phyloP scores from a whole-genome alignment of 192 early-diverging fungal species.

The Gryganskiella cystojenkinii region DNA sequence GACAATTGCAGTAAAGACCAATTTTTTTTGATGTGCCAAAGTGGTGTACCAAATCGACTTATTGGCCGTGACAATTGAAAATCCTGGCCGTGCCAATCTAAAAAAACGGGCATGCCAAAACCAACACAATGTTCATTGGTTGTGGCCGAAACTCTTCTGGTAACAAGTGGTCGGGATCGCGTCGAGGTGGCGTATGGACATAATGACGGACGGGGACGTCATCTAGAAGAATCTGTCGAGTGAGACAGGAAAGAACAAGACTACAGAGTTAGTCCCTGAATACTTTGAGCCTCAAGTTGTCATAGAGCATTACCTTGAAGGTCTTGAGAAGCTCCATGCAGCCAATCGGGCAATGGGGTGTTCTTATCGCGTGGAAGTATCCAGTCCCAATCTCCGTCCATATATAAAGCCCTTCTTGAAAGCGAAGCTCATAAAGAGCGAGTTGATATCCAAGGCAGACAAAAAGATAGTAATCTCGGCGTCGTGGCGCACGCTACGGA shows the following conservation, averaged over 20 bases:
- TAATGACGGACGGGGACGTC: conserved; percentile 15
- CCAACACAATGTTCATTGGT: conserved; percentile 33
- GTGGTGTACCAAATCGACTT: no score
- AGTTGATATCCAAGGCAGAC: conserved; percentile 28
- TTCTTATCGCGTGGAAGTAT: conserved; percentile 35
- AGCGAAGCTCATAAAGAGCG: conserved; percentile 18
- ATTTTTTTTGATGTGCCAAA: no score
- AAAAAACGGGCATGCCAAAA: no score
- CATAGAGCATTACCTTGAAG: conserved; percentile 19
- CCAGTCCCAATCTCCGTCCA: conserved; percentile 9
- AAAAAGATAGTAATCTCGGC: conserved; percentile 21
- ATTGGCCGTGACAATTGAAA: no score
- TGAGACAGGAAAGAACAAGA: conserved; percentile 7
- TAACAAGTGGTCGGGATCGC: conserved; percentile 19
- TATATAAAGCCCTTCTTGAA: conserved; percentile 12
- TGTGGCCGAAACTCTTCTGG: conserved; percentile 29
- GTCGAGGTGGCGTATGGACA: conserved; percentile 27
- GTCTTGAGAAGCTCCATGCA: conserved; percentile 25
- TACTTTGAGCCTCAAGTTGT: conserved; percentile 1
- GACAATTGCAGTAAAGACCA: no score
- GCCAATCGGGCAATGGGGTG: conserved; percentile 24
- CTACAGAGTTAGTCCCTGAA: conserved; percentile 13
- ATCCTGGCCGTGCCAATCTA: no score
- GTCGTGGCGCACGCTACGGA: no score
- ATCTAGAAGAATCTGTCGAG: conserved; percentile 18